Percentiles rank a stretch among this genome's conserved stretches.
These are phyloP conservation scores for Emydomyces testavorans DNA, from an alignment of 2,329 filamentous ascomycete species.

Conservation along the genomic window DNA sequence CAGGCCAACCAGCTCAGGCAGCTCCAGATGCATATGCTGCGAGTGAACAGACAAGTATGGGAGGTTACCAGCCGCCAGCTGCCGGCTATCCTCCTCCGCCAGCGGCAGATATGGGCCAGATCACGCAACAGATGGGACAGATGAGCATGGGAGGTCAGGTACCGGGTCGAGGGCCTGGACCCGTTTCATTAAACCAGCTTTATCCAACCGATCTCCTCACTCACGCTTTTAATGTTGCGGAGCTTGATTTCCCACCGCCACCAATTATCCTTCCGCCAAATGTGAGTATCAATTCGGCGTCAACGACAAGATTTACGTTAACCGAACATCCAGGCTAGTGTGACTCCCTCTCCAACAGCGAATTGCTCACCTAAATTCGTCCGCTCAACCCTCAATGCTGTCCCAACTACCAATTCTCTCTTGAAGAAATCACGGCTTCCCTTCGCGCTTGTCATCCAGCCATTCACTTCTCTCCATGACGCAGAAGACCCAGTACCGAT, in stretches of 20 bases:
- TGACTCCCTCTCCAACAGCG: constrained; percentile 78
- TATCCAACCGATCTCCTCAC: constrained; percentile 84
- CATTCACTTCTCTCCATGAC: constrained; percentile 86
- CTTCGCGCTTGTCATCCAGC: constrained; percentile 90
- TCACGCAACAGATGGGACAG: constrained; percentile 72
- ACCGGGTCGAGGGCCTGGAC: constrained; percentile 40
- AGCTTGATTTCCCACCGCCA: constrained; percentile 82
- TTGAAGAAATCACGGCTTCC: constrained; percentile 95
- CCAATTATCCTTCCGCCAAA: constrained; percentile 84
- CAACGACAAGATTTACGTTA: constrained; percentile 25
- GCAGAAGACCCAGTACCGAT: constrained; percentile 82
- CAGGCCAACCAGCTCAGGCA: constrained; percentile 32
- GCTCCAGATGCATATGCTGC: constrained; percentile 19
- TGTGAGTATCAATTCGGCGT: constrained; percentile 46
- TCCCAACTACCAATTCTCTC: constrained; percentile 82
- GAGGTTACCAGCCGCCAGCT: constrained; percentile 57
- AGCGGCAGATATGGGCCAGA: constrained; percentile 51
- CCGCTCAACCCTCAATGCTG: constrained; percentile 85
- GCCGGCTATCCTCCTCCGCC: constrained; percentile 52
- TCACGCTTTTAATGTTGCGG: constrained; percentile 86
- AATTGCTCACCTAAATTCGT: constrained; percentile 93
- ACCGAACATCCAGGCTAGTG: constrained; percentile 54
- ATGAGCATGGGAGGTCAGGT: constrained; percentile 57
- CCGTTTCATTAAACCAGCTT: constrained; percentile 63
- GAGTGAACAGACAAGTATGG: constrained; percentile 29